A percentile compares a stretch with the other conserved stretches of the same genome.
These are phyloP conservation scores for Lasiodiplodia sp. DNA, from an alignment of 2,329 filamentous ascomycete species.

Conservation along the genomic window DNA sequence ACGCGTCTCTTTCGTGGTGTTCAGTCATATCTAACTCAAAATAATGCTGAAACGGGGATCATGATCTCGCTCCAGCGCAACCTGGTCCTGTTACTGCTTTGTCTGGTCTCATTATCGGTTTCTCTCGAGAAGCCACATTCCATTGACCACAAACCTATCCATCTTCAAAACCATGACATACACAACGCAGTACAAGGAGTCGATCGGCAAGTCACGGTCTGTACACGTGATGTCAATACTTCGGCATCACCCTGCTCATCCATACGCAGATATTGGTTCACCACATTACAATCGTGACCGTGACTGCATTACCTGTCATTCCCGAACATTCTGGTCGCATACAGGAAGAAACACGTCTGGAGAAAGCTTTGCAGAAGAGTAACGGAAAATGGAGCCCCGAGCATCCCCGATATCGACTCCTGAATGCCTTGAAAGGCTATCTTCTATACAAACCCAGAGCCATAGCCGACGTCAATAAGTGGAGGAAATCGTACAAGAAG, in stretches of 20 bases:
- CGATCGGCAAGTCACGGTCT: background rate
- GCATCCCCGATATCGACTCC: constrained; percentile 31
- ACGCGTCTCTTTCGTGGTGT: background rate
- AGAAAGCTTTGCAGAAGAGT: constrained; percentile 35
- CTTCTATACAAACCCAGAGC: constrained; percentile 35
- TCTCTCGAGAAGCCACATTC: background rate
- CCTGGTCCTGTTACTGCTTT: background rate
- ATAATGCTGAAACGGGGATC: too few species aligned
- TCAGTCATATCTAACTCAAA: too few species aligned
- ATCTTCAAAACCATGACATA: background rate
- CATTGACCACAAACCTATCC: too few species aligned
- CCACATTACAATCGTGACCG: background rate
- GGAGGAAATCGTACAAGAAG: constrained; percentile 37
- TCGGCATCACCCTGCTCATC: background rate
- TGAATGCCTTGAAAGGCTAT: constrained; percentile 37
- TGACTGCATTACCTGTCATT: background rate
- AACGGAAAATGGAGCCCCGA: constrained; percentile 36
- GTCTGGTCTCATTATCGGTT: background rate
- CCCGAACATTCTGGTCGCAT: background rate
- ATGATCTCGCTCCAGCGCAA: background rate
- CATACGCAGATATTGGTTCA: background rate
- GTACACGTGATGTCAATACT: background rate
- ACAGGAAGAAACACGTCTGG: constrained; percentile 34
- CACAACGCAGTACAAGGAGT: background rate
- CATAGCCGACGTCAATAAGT: constrained; percentile 36